phyloP scores from a whole-genome alignment of 2,329 filamentous ascomycete species.

The Diaporthe capsici region DNA sequence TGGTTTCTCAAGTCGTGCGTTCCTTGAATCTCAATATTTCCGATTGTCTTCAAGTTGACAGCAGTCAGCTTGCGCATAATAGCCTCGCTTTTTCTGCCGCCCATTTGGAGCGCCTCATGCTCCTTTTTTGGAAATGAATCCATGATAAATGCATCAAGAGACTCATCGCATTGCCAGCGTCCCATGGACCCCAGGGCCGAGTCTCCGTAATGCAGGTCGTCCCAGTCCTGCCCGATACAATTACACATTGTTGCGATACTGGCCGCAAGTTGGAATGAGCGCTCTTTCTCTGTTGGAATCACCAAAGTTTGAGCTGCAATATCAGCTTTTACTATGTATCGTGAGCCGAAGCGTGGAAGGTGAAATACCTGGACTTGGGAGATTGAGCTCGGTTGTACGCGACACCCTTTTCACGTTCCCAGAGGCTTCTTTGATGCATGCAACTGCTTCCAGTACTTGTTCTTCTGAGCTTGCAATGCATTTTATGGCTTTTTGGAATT shows the following conservation, averaged over 20 bases:
- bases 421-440: neutral
- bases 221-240: constrained; percentile 15
- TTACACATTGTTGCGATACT: constrained; percentile 1
- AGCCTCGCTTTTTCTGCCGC: neutral
- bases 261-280: constrained; percentile 2
- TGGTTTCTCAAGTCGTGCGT: constrained; percentile 4
- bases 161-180: neutral
- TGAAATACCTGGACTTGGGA: neutral
- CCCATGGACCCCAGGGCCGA: neutral
- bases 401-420: neutral
- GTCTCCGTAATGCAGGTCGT: neutral
- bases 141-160: neutral
- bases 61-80: constrained; percentile 10
- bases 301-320: neutral
- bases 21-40: neutral
- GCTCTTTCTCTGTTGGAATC: neutral
- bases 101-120: neutral
- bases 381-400: neutral
- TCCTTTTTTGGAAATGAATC: neutral
- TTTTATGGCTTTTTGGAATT: neutral
- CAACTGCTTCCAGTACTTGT: neutral
- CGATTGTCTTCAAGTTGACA: constrained; percentile 1
- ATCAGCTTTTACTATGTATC: neutral
- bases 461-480: neutral
- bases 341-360: neutral